Evolutionary conservation across 2,329 filamentous ascomycete species (phyloP).

Genomic region (Microascus cirrosus): DNA sequence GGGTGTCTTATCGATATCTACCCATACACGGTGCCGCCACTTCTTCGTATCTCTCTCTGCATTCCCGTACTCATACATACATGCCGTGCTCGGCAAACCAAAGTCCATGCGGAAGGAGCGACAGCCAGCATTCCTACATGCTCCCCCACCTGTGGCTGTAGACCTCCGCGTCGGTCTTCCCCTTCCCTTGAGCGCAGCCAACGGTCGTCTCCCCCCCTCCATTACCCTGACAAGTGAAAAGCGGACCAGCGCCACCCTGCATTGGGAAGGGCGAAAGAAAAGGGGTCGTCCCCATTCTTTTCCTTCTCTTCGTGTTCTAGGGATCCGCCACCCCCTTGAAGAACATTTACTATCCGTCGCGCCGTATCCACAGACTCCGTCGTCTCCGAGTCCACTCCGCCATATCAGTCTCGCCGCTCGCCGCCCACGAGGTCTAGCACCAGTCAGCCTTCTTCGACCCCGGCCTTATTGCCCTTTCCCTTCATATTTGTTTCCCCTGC

Average conservation of each 20-base stretch:
- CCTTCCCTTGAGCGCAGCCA: background rate
- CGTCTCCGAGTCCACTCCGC: background rate
- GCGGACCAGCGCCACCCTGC: background rate
- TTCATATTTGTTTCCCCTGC: background rate
- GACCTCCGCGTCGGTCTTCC: background rate
- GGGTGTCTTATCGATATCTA: constrained; percentile 4
- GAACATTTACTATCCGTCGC: background rate
- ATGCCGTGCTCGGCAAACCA: background rate
- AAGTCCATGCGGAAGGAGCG: too few species aligned
- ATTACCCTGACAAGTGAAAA: background rate
- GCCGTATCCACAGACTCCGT: background rate
- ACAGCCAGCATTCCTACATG: background rate
- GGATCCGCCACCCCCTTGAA: background rate
- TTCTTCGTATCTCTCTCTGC: background rate
- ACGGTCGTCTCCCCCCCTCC: background rate
- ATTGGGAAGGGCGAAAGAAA: background rate
- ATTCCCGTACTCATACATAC: background rate
- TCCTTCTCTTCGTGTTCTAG: background rate
- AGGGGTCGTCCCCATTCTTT: background rate
- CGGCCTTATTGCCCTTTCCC: background rate
- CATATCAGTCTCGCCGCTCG: background rate
- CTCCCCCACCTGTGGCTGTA: background rate
- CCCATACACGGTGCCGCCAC: background rate
- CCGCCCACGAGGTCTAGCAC: background rate
- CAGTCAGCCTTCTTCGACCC: background rate